phyloP scores from a whole-genome alignment of 441 rosid species.

The Pelargonium australe region DNA sequence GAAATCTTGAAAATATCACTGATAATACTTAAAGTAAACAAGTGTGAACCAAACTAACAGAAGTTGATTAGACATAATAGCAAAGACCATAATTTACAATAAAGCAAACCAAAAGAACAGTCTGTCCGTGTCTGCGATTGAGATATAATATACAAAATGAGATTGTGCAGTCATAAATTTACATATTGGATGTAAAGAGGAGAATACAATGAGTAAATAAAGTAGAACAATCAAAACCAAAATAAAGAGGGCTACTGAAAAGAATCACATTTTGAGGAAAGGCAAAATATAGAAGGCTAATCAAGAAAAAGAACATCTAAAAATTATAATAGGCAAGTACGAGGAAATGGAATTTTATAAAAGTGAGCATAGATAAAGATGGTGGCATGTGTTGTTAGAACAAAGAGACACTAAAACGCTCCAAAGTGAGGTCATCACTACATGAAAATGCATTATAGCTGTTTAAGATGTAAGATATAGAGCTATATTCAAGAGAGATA shows the following conservation, averaged over 20 bases:
- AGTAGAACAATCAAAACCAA: neutral
- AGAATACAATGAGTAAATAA: neutral
- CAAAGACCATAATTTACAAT: neutral
- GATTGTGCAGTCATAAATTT: neutral
- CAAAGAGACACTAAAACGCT: neutral
- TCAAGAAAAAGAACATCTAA: neutral
- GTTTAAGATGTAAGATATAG: neutral
- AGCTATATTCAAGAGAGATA: constrained; percentile 2
- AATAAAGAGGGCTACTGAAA: no score
- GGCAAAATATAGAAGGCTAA: neutral
- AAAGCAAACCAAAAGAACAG: neutral
- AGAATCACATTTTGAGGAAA: neutral
- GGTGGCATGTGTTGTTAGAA: neutral
- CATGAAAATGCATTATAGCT: neutral
- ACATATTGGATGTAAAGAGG: neutral
- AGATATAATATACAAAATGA: no score
- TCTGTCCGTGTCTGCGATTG: no score
- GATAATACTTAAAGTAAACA: neutral
- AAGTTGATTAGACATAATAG: neutral
- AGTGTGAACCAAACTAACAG: neutral
- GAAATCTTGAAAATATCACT: neutral
- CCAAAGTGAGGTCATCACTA: neutral
- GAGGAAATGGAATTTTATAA: neutral
- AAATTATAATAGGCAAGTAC: neutral
- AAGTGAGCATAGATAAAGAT: neutral